Conservation (phyloP, 2,329 filamentous ascomycete species). For the Paraphoma chrysanthemicola region DNA sequence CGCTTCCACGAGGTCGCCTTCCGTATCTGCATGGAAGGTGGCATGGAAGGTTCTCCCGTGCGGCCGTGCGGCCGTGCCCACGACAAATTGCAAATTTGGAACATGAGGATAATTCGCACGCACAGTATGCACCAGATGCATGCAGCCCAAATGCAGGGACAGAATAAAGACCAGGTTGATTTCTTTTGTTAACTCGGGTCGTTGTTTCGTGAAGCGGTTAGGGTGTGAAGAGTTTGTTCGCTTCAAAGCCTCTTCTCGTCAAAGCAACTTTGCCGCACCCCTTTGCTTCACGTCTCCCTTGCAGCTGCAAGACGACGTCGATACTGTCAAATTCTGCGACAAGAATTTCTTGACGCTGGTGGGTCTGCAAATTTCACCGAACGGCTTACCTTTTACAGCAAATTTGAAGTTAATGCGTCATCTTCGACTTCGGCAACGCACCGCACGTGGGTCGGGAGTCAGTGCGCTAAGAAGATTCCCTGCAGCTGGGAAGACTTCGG, state of each 20-base stretch:
- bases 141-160: slow-evolving; percentile 7
- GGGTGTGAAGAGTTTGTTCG: neutral
- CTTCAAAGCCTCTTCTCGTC: neutral
- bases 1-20: slow-evolving; percentile 2
- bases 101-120: neutral
- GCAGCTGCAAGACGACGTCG: neutral
- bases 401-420: neutral
- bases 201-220: neutral
- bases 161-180: neutral
- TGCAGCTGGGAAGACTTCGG: neutral
- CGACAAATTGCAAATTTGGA: neutral
- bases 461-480: neutral
- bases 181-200: neutral
- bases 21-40: slow-evolving; percentile 11
- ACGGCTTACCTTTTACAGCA: neutral
- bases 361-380: neutral
- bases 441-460: neutral
- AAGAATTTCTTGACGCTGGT: neutral
- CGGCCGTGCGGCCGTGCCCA: slow-evolving; percentile 4
- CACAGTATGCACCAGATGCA: neutral
- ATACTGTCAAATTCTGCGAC: neutral
- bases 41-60: slow-evolving; percentile 13
- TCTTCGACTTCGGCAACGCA: neutral
- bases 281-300: neutral
- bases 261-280: slow-evolving; percentile 3